phyloP scores from a whole-genome alignment of 768 basidiomycete genomes.

The Trametes elegans region DNA sequence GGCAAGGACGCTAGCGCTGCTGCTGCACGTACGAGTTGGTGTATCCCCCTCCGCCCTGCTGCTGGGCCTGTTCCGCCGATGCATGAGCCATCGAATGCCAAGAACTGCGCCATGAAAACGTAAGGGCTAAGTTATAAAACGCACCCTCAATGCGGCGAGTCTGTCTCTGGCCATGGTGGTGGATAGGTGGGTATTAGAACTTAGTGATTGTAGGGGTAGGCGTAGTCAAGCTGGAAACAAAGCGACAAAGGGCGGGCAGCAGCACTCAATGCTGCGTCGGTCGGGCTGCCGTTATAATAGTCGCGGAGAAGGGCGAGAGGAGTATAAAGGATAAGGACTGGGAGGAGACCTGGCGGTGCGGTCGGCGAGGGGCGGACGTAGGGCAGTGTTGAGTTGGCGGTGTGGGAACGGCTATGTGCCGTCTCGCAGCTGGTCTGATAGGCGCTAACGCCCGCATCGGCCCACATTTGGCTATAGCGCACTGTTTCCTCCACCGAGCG shows the following conservation, averaged over 20 bases:
- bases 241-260: not conserved
- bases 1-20: not conserved
- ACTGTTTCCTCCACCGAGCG: not conserved
- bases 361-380: not conserved
- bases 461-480: not conserved
- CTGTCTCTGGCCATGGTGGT: slow-evolving; percentile 84
- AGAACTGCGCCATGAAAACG: not conserved
- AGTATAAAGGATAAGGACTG: slow-evolving; percentile 11
- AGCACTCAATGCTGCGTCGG: slow-evolving; percentile 27
- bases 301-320: slow-evolving; percentile 6
- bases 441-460: slow-evolving; percentile 8
- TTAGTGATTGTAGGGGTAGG: slow-evolving; percentile 14
- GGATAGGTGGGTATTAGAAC: slow-evolving; percentile 24
- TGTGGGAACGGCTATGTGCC: slow-evolving; percentile 10
- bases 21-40: slow-evolving; percentile 46
- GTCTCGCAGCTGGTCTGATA: slow-evolving; percentile 11
- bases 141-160: slow-evolving; percentile 82
- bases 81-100: slow-evolving; percentile 1
- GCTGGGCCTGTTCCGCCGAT: slow-evolving; percentile 47
- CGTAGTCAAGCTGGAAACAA: slow-evolving; percentile 14
- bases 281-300: slow-evolving; percentile 3
- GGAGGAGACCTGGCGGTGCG: slow-evolving; percentile 8
- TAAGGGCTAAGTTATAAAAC: slow-evolving; percentile 27
- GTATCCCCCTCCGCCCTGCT: slow-evolving; percentile 53
- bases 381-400: slow-evolving; percentile 21